These are phyloP conservation scores for Xylariaceae sp. DNA, from an alignment of 2,329 filamentous ascomycete genomes.

Conservation along the genomic window DNA sequence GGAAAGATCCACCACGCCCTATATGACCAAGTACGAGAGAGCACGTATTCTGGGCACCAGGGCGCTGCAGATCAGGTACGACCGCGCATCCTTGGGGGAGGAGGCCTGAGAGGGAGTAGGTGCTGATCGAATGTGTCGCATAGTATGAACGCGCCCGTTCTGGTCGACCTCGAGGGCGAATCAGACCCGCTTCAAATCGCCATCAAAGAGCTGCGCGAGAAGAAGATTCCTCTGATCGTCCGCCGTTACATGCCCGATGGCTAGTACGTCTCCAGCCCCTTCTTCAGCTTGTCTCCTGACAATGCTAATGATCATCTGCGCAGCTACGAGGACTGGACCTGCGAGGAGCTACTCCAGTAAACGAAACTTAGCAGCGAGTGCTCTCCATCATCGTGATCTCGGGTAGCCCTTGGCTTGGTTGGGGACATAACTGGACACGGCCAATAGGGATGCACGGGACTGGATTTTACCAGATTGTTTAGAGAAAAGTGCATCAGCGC, in stretches of 20 bases:
- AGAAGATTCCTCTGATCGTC: slow-evolving; percentile 97
- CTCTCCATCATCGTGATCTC: neutral
- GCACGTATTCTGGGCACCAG: slow-evolving; percentile 91
- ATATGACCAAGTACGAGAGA: slow-evolving; percentile 99
- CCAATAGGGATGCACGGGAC: slow-evolving; percentile 7
- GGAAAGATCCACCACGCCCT: slow-evolving; percentile 89
- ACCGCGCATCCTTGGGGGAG: neutral
- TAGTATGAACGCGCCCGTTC: slow-evolving; percentile 92
- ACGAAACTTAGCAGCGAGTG: neutral
- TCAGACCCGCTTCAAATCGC: slow-evolving; percentile 97
- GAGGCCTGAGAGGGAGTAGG: neutral
- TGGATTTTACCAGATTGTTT: slow-evolving; percentile 17
- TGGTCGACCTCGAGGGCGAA: slow-evolving; percentile 96
- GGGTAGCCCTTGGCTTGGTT: slow-evolving; percentile 6
- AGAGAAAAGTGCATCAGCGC: slow-evolving; percentile 38
- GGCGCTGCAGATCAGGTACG: slow-evolving; percentile 80
- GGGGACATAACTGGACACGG: slow-evolving; percentile 1
- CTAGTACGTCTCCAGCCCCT: slow-evolving; percentile 67
- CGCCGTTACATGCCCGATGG: slow-evolving; percentile 95
- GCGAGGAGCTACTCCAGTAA: slow-evolving; percentile 82
- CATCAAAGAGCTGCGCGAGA: slow-evolving; percentile 94
- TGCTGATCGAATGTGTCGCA: slow-evolving; percentile 28
- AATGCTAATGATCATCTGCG: slow-evolving; percentile 23
- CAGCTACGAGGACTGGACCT: slow-evolving; percentile 99
- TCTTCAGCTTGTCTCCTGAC: slow-evolving; percentile 3